Evolutionary conservation across 768 basidiomycete species (phyloP).

Genomic region (Mycena crocata): DNA sequence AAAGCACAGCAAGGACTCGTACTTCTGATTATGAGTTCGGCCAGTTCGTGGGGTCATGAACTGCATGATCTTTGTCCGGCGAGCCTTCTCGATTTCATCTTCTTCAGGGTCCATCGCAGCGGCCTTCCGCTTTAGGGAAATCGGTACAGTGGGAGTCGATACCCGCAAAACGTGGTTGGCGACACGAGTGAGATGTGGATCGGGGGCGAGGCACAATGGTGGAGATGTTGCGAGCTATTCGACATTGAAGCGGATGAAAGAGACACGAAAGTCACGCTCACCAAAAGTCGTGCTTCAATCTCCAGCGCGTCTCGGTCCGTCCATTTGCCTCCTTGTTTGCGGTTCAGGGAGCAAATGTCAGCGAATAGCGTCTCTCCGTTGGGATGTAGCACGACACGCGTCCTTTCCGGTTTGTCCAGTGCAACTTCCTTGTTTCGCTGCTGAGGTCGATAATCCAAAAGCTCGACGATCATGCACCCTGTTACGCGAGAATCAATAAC

Average conservation of each 20-base stretch:
- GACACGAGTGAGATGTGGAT: slow-evolving; percentile 80
- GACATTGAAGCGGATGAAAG: slow-evolving; percentile 18
- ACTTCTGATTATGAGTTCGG: slow-evolving; percentile 65
- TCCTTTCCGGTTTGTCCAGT: slow-evolving; percentile 68
- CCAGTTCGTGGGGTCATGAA: slow-evolving; percentile 77
- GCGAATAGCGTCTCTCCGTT: slow-evolving; percentile 83
- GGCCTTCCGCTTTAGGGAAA: slow-evolving; percentile 83
- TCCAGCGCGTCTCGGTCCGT: slow-evolving; percentile 80
- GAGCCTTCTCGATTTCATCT: slow-evolving; percentile 79
- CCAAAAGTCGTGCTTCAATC: slow-evolving; percentile 79
- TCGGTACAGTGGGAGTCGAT: slow-evolving; percentile 77
- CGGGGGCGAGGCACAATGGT: slow-evolving; percentile 83
- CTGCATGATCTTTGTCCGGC: slow-evolving; percentile 79
- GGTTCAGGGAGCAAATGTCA: slow-evolving; percentile 79
- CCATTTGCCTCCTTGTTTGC: slow-evolving; percentile 68
- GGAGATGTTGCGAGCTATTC: slow-evolving; percentile 77
- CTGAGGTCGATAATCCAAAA: slow-evolving; percentile 79
- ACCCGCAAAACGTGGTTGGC: slow-evolving; percentile 81
- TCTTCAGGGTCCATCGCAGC: slow-evolving; percentile 77
- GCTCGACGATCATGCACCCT: slow-evolving; percentile 91
- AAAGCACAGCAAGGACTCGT: slow-evolving; percentile 29
- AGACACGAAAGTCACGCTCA: slow-evolving; percentile 47
- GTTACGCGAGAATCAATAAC: slow-evolving; percentile 8
- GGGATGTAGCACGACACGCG: slow-evolving; percentile 82
- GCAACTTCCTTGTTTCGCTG: slow-evolving; percentile 63